Percentiles rank a stretch among this genome's conserved stretches.
These are phyloP conservation scores for Yamadazyma scolyti DNA, from an alignment of 805 yeast genomes.

Conservation along the genomic window DNA sequence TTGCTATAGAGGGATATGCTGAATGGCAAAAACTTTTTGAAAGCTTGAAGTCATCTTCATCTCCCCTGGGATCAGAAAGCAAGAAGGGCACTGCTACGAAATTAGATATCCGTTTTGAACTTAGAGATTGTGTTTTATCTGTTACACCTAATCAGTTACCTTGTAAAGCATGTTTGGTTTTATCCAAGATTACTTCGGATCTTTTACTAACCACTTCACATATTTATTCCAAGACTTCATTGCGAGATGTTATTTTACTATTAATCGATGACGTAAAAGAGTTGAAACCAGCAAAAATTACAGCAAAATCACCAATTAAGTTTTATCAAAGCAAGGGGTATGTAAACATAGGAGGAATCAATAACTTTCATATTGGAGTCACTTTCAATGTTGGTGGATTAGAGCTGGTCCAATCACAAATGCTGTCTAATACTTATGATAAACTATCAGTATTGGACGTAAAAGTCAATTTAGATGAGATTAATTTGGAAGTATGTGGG, in stretches of 20 bases:
- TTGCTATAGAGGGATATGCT: slow-evolving; percentile 9
- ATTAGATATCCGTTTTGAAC: slow-evolving; percentile 27
- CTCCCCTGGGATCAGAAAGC: background rate
- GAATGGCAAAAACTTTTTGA: slow-evolving; percentile 11
- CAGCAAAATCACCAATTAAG: background rate
- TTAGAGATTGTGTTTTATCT: slow-evolving; percentile 57
- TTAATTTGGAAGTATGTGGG: slow-evolving; percentile 64
- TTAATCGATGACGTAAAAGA: slow-evolving; percentile 58
- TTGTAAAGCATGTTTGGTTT: slow-evolving; percentile 49
- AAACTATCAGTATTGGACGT: slow-evolving; percentile 34
- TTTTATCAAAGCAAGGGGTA: slow-evolving; percentile 37
- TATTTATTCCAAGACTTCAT: slow-evolving; percentile 38
- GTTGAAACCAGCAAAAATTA: slow-evolving; percentile 1
- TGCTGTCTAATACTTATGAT: slow-evolving; percentile 8
- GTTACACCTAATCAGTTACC: slow-evolving; percentile 58
- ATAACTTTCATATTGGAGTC: slow-evolving; percentile 32
- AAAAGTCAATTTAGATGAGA: slow-evolving; percentile 45
- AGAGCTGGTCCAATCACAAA: slow-evolving; percentile 2
- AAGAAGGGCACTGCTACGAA: slow-evolving; percentile 3
- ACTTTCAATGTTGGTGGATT: slow-evolving; percentile 6
- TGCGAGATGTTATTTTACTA: slow-evolving; percentile 48
- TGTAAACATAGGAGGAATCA: slow-evolving; percentile 47
- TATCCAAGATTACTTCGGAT: slow-evolving; percentile 55
- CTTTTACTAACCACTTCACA: slow-evolving; percentile 31
- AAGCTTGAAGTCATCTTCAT: too few species aligned